Evolutionary conservation across 23 red algal species (phyloP).

Genomic region (Gracilaria gracilis): DNA sequence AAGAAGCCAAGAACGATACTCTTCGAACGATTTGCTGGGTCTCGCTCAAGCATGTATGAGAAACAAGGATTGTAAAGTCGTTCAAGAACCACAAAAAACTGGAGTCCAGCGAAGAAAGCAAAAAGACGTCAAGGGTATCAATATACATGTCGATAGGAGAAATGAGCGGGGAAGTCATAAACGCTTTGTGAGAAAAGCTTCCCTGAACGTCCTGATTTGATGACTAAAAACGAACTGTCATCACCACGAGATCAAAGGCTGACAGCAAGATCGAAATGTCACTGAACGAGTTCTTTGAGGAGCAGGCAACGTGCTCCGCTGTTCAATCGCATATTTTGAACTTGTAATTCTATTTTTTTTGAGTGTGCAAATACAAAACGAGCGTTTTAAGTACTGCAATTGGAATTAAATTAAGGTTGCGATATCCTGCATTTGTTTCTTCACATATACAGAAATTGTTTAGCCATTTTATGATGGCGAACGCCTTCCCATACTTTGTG

Average conservation of each 20-base stretch:
- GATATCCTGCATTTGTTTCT: no score
- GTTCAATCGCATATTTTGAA: no score
- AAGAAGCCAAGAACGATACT: not conserved
- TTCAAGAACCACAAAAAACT: not conserved
- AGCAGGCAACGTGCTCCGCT: no score
- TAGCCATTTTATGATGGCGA: no score
- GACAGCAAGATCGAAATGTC: not conserved
- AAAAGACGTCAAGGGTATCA: not conserved
- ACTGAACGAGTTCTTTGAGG: not conserved
- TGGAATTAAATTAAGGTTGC: no score
- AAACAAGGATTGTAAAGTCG: not conserved
- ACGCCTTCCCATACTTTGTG: no score
- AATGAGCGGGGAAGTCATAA: not conserved
- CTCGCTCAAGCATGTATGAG: not conserved
- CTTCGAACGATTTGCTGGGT: not conserved
- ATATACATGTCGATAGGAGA: constrained; percentile 13
- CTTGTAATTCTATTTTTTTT: no score
- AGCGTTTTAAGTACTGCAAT: no score
- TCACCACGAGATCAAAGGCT: not conserved
- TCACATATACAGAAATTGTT: no score
- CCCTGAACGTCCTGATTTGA: constrained; percentile 5
- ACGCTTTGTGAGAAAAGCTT: not conserved
- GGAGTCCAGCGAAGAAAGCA: not conserved
- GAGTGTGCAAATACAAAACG: no score
- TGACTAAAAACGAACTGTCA: not conserved